Base-by-base conservation (phyloP, 2,329 filamentous ascomycete genomes). In the Diaporthe ilicicola region DNA sequence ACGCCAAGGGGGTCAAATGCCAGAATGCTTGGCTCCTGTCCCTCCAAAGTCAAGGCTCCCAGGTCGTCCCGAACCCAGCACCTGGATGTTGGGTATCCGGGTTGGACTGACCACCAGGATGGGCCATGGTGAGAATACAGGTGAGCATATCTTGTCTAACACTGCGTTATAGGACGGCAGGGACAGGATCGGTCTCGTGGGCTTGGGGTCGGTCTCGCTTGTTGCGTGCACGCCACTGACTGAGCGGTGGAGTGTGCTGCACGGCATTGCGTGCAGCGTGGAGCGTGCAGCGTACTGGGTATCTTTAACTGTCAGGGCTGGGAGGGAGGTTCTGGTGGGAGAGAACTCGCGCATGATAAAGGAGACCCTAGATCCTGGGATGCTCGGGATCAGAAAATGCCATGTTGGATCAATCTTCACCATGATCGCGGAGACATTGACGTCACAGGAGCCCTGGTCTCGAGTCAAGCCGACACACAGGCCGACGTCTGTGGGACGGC, bases 381-480 rank as follows among this genome's bases (percentile, higher is more conserved):
- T 13, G 37, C 55, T 42, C 24, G 32, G 24, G 42, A 62, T 24
- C 12, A 24, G 42, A 46, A 62, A 46, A 62, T 48, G 27, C 42
- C 42, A 62, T 34, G 59, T 34, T 34, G 42, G 29, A 62, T 32
- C 42, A 34, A 48, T 62, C 42, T 48, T 48, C 59, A 46, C 55
- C 55, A 48, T 12, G 42, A 62, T 48, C 59, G 42, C 42, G 59
- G 42, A 34, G 59, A 42, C 29, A 48, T 34, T 62, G 59, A 62
- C 59, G 59, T 62, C 59, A 62, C 15, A 48, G 59, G 19, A 62
- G 19, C 42, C 59, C 29, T n/a, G 29, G 27, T 6, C 59, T 62
- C 42, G 59, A 62, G 59, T 62, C 59, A 62, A 62, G 59, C 42
- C 59, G 59, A 48, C 59, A 48, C 42, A 62, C 42, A 34, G 22